Conservation (phyloP, 768 basidiomycete species). For the Crassisporium funariophilum region DNA sequence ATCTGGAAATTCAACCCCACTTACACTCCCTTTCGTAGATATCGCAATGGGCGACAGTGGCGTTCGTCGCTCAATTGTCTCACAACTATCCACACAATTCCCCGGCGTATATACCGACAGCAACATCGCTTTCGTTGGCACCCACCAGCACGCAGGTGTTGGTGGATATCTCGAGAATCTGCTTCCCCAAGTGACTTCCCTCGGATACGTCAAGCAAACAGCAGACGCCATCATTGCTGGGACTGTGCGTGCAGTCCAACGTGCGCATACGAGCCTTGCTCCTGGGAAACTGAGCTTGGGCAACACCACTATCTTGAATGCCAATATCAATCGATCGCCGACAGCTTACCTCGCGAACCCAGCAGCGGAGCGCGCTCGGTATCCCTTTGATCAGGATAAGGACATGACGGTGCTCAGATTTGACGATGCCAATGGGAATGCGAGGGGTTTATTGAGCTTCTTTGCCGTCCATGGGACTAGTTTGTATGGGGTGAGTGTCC, state of each 20-base stretch:
- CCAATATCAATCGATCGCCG: slow-evolving; percentile 75
- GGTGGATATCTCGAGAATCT: slow-evolving; percentile 81
- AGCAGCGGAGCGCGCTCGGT: slow-evolving; percentile 62
- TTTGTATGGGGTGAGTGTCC: slow-evolving; percentile 60
- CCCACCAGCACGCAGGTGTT: slow-evolving; percentile 78
- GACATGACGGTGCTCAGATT: slow-evolving; percentile 70
- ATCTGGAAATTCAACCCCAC: slow-evolving; percentile 4
- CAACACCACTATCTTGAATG: slow-evolving; percentile 68
- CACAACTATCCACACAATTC: slow-evolving; percentile 54
- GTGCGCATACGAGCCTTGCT: slow-evolving; percentile 64
- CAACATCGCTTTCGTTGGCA: slow-evolving; percentile 78
- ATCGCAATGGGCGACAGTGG: slow-evolving; percentile 85
- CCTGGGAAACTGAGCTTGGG: slow-evolving; percentile 64
- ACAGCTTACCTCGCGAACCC: slow-evolving; percentile 80
- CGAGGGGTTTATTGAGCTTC: slow-evolving; percentile 71
- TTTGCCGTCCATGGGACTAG: slow-evolving; percentile 83
- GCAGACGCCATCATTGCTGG: slow-evolving; percentile 74
- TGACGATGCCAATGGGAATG: slow-evolving; percentile 56
- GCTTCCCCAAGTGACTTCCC: slow-evolving; percentile 72
- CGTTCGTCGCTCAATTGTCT: slow-evolving; percentile 67
- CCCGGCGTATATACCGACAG: slow-evolving; percentile 65
- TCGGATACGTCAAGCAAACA: slow-evolving; percentile 73
- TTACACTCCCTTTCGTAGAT: slow-evolving; percentile 40
- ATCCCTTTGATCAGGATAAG: slow-evolving; percentile 75
- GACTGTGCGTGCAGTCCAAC: slow-evolving; percentile 66